Conservation (phyloP, 305 asterid genomes). For the Fraxinus xanthoxyloides region DNA sequence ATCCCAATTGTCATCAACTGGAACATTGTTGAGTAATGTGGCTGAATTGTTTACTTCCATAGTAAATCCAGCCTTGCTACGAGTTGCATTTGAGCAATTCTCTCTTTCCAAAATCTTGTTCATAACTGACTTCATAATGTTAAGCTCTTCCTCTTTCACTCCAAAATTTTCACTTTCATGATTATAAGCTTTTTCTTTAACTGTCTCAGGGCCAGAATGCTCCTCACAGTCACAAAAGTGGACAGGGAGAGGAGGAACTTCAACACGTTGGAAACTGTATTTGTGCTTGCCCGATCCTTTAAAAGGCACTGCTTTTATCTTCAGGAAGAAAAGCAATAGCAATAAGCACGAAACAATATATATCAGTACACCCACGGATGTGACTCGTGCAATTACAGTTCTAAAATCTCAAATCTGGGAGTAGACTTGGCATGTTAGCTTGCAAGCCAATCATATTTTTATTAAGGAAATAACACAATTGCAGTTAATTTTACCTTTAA, state of each 20-base stretch:
- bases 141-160: constrained; percentile 70
- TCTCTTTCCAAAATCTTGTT: constrained; percentile 60
- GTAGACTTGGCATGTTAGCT: neutral
- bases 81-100: constrained; percentile 28
- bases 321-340: constrained; percentile 30
- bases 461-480: neutral
- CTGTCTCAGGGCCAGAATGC: constrained; percentile 49
- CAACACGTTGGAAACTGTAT: constrained; percentile 91
- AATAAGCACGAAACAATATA: constrained; percentile 15
- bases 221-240: constrained; percentile 89
- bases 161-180: constrained; percentile 37
- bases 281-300: constrained; percentile 93
- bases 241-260: constrained; percentile 62
- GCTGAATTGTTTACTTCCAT: constrained; percentile 23
- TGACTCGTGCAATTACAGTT: neutral
- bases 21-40: constrained; percentile 32
- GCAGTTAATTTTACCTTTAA: neutral
- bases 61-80: constrained; percentile 24
- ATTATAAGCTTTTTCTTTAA: constrained; percentile 27
- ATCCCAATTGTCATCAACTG: constrained; percentile 33
- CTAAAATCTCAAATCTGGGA: constrained; percentile 1
- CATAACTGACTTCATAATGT: constrained; percentile 65
- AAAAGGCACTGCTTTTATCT: constrained; percentile 72
- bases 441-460: constrained; percentile 1
- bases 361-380: constrained; percentile 19